Base-by-base conservation (phyloP, 2,329 filamentous ascomycete genomes). In the Kalmusia sp. region DNA sequence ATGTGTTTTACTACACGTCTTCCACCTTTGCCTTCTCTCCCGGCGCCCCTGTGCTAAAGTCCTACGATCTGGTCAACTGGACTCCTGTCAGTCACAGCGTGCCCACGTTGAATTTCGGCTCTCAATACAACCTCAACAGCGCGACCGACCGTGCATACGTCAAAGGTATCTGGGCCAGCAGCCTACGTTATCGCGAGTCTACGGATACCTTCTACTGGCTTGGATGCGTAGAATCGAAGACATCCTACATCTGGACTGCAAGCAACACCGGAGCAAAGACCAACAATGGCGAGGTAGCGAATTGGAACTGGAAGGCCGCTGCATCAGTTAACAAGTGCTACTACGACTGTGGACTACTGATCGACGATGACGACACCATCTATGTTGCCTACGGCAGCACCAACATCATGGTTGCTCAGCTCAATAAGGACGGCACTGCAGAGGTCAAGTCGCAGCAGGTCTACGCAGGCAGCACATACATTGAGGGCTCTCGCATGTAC, bases 281-380 rank as follows among this genome's bases (percentile, higher is more conserved):
- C 30, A 69, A 70, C 50, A 63, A 63, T 15, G 70, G 69, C 30
- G 69, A 71, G 35, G 69, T 72, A 1, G 38, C 53, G 2, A 58
- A 52, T 41, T 71, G 67, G 68, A 67, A 69, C 34, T 83, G 80
- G 80, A 73, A 55, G 9, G 70, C 76, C 39, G 57, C 62, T 31
- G 71, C 67, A 1, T 74, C 64, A 7, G 68, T 78, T 14, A 68
- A 68, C 0, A 75, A 64, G 1, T 87, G 83, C 66, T 85, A 83
- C 60, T 87, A 87, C 58, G 84, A 87, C 64, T 78, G 74, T 15
- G 83, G 84, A 0, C 66, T 87, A 0, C 65, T 86, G n/a, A 77
- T 87, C 28, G 84, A 86, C 44, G 81, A 84, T 21, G 78, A 86
- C 27, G 84, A 85, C 51, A 82, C 78, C 1, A 82, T 86, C 76